Percentiles rank a stretch among this genome's conserved stretches.
phyloP scores from a whole-genome alignment of 2,329 filamentous ascomycete genomes.

The Aspergillus sp. region DNA sequence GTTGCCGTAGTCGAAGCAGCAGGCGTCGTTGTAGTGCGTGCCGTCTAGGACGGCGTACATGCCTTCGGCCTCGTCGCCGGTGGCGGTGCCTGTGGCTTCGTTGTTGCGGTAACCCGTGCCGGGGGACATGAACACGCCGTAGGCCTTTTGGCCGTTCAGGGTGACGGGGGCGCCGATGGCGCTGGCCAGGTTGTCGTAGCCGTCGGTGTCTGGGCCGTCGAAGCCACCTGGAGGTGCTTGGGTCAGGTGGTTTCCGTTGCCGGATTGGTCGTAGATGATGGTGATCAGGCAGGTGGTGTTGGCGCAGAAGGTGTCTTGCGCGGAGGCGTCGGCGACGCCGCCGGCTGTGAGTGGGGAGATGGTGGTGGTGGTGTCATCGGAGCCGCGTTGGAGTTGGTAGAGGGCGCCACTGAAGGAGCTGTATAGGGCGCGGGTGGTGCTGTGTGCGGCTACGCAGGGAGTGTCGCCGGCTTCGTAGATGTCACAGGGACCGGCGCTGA shows the following conservation, averaged over 20 bases:
- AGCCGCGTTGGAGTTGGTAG: constrained; percentile 62
- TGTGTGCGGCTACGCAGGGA: constrained; percentile 66
- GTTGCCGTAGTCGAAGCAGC: constrained; percentile 60
- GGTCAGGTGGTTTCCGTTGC: constrained; percentile 62
- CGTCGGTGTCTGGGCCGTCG: constrained; percentile 57
- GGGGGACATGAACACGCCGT: constrained; percentile 64
- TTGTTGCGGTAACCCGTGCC: constrained; percentile 67
- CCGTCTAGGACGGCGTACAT: constrained; percentile 39
- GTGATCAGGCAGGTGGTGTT: constrained; percentile 64
- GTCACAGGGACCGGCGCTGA: constrained; percentile 61
- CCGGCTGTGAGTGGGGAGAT: constrained; percentile 59
- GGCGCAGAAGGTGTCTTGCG: constrained; percentile 64
- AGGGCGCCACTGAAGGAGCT: constrained; percentile 55
- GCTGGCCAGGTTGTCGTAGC: constrained; percentile 62
- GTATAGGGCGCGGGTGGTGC: constrained; percentile 66
- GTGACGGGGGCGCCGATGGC: constrained; percentile 64
- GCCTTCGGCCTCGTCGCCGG: constrained; percentile 53
- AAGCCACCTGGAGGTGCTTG: constrained; percentile 63
- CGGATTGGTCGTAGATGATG: constrained; percentile 68
- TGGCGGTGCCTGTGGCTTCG: constrained; percentile 54
- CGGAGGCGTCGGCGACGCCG: constrained; percentile 62
- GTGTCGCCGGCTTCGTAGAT: constrained; percentile 61
- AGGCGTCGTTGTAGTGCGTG: constrained; percentile 37
- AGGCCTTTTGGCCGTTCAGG: constrained; percentile 62
- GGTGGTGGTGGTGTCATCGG: constrained; percentile 49